Evolutionary conservation across 495 filamentous ascomycete species (phyloP).

Genomic region (Penicillium atrosanguineum): DNA sequence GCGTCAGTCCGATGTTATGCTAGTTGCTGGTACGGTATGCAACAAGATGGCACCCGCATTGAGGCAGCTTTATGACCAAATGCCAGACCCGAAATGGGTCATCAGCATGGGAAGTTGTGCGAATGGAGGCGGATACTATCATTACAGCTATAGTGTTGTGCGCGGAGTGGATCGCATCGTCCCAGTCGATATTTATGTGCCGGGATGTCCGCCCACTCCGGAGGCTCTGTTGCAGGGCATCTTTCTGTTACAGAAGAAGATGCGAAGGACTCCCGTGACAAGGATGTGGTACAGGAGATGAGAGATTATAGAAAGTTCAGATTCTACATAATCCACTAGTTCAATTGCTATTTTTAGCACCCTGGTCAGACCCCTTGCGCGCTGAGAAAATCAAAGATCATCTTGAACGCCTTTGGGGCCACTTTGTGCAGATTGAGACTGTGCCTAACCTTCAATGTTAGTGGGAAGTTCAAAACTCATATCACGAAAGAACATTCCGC

Average conservation of each 20-base stretch:
- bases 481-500: no score
- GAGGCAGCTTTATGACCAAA: background rate
- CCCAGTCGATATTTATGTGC: constrained; percentile 73
- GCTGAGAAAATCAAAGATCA: background rate
- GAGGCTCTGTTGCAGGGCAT: background rate
- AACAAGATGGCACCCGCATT: background rate
- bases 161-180: constrained; percentile 87
- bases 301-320: no score
- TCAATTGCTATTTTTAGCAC: no score
- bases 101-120: constrained; percentile 78
- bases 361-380: background rate
- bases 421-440: no score
- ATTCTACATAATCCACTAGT: no score
- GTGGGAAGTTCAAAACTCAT: no score
- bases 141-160: constrained; percentile 86
- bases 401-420: background rate
- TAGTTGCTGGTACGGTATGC: no score
- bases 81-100: background rate
- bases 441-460: no score
- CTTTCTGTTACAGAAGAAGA: constrained; percentile 2
- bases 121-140: constrained; percentile 91
- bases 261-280: background rate
- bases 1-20: no score
- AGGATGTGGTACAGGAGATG: constrained; percentile 1
- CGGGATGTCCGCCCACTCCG: background rate